Conservation (phyloP, 192 early-diverging fungal species). For the Jimgerdemannia lactiflua region DNA sequence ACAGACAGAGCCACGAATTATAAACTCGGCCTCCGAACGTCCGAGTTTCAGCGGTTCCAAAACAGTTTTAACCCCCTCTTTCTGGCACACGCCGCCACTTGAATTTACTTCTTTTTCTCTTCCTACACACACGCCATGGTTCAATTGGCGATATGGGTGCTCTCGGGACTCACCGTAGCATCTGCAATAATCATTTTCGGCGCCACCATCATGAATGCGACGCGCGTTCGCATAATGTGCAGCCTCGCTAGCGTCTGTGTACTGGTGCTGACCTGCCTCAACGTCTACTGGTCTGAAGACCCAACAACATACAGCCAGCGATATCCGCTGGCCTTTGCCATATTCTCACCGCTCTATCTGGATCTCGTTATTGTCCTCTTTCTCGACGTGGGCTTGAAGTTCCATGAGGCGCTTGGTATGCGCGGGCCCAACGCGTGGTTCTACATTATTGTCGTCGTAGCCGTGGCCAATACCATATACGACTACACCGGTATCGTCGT, state of each 20-base stretch:
- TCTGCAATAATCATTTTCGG: neutral
- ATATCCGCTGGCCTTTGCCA: neutral
- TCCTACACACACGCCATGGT: neutral
- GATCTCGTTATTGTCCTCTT: neutral
- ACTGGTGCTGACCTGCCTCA: neutral
- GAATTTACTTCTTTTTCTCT: neutral
- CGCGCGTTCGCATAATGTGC: neutral
- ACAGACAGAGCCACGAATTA: neutral
- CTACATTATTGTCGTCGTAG: neutral
- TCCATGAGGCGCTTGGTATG: neutral
- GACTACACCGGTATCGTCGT: neutral
- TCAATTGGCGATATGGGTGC: neutral
- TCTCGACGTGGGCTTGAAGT: neutral
- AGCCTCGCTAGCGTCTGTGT: neutral
- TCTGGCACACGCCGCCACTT: neutral
- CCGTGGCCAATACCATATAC: neutral
- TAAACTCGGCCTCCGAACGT: neutral
- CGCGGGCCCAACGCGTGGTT: neutral
- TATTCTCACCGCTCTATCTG: neutral
- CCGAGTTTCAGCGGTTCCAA: neutral
- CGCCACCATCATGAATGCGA: neutral
- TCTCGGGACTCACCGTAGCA: neutral
- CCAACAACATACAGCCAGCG: neutral
- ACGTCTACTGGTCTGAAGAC: neutral
- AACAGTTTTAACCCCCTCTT: neutral